Evolutionary conservation across 768 basidiomycete genomes (phyloP).

Genomic region (Calocera viscosa): DNA sequence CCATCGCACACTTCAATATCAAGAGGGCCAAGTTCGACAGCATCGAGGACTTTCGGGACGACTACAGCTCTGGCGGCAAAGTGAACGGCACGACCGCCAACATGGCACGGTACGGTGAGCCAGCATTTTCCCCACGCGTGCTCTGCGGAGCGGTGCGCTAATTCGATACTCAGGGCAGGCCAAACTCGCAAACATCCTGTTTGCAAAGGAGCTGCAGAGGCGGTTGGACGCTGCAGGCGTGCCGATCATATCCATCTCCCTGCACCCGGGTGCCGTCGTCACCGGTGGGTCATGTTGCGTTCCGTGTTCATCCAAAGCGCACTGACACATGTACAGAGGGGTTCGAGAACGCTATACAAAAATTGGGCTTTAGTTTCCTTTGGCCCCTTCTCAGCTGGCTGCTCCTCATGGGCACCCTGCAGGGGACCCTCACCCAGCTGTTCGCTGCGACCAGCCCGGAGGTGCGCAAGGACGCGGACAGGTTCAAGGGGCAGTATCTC

Average conservation of each 20-base stretch:
- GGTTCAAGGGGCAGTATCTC: conserved; percentile 27
- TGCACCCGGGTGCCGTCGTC: conserved; percentile 35
- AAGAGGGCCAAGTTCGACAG: neutral
- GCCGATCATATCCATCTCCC: conserved; percentile 31
- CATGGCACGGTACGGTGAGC: neutral
- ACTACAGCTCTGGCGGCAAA: neutral
- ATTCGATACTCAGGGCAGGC: too few relatives aligned
- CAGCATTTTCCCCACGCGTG: neutral
- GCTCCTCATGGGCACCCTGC: conserved; percentile 15
- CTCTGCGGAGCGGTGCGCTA: neutral
- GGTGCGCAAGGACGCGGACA: conserved; percentile 18
- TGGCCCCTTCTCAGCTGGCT: conserved; percentile 19
- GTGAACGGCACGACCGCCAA: neutral
- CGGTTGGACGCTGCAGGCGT: conserved; percentile 30
- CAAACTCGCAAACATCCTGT: conserved; percentile 43
- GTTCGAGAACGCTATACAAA: neutral
- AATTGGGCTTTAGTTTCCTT: conserved; percentile 16
- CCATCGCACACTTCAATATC: neutral
- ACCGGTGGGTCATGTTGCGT: conserved; percentile 23
- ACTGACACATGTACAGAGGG: neutral
- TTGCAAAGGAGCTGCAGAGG: conserved; percentile 39
- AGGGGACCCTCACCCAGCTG: conserved; percentile 24
- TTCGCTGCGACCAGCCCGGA: conserved; percentile 27
- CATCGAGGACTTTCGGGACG: conserved; percentile 1
- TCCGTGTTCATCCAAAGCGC: neutral